These are phyloP conservation scores for Oidiodendron maius DNA, from an alignment of 495 filamentous ascomycete genomes.

Conservation along the genomic window DNA sequence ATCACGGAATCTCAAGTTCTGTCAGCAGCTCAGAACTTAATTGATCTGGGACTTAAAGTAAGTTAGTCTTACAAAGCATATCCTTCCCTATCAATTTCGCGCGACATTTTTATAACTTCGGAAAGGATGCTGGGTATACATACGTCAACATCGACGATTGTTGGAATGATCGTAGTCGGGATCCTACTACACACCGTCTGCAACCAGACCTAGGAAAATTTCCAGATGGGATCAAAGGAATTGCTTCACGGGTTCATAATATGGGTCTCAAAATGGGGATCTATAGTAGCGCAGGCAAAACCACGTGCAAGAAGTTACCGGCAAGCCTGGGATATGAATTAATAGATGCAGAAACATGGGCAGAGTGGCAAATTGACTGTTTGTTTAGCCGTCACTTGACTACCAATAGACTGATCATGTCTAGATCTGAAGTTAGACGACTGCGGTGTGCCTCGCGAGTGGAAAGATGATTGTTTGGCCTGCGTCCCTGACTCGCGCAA, in stretches of 20 bases:
- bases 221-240: slow-evolving; percentile 50
- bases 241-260: slow-evolving; percentile 49
- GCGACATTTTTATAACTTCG: too few species aligned
- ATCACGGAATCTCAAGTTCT: slow-evolving; percentile 41
- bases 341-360: slow-evolving; percentile 54
- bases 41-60: slow-evolving; percentile 47
- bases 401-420: too few species aligned
- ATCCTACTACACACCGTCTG: slow-evolving; percentile 32
- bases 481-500: slow-evolving; percentile 11
- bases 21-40: slow-evolving; percentile 37
- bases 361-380: slow-evolving; percentile 63
- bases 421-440: slow-evolving; percentile 73
- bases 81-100: too few species aligned
- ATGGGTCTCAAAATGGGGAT: slow-evolving; percentile 61
- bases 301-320: slow-evolving; percentile 57
- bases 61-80: too few species aligned
- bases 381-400: too few species aligned
- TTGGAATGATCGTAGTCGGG: slow-evolving; percentile 45
- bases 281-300: slow-evolving; percentile 52
- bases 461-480: slow-evolving; percentile 10
- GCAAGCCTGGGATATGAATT: slow-evolving; percentile 54
- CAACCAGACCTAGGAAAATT: slow-evolving; percentile 52
- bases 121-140: slow-evolving; percentile 59
- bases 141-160: slow-evolving; percentile 59
- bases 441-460: slow-evolving; percentile 36